Percentiles rank a stretch among this genome's conserved stretches.
Evolutionary conservation across 352 stramenopile genomes (phyloP).

Genomic region (Pythium brassicae): DNA sequence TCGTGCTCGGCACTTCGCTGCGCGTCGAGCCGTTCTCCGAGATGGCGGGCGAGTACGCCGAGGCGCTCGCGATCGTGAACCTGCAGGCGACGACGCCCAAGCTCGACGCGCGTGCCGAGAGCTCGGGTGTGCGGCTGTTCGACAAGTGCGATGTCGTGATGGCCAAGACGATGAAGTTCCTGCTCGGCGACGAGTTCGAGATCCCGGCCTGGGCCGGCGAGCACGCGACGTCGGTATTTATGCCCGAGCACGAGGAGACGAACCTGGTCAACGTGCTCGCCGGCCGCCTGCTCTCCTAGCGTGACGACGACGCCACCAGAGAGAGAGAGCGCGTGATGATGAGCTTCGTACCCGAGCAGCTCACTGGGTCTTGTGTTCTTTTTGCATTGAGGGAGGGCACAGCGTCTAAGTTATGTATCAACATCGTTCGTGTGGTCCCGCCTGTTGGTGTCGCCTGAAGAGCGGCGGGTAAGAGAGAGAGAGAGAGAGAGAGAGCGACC

Average conservation of each 20-base stretch:
- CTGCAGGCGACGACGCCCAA: slow-evolving; percentile 66
- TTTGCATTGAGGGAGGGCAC: too few species aligned
- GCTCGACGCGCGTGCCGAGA: slow-evolving; percentile 61
- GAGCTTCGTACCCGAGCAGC: too few species aligned
- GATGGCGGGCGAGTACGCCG: slow-evolving; percentile 75
- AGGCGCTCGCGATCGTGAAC: slow-evolving; percentile 74
- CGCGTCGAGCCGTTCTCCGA: slow-evolving; percentile 76
- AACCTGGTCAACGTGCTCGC: slow-evolving; percentile 78
- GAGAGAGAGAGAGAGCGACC: too few species aligned
- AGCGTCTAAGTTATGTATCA: too few species aligned
- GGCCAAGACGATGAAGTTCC: slow-evolving; percentile 65
- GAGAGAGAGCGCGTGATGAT: too few species aligned
- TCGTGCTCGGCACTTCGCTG: slow-evolving; percentile 75
- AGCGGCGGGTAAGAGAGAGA: too few species aligned
- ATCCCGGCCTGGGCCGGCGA: slow-evolving; percentile 57
- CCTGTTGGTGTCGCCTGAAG: too few species aligned
- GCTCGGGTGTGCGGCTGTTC: slow-evolving; percentile 64
- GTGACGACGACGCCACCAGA: too few species aligned
- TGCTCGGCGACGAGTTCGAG: slow-evolving; percentile 51
- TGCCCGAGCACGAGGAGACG: slow-evolving; percentile 65
- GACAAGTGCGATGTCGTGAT: slow-evolving; percentile 76
- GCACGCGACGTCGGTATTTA: slow-evolving; percentile 57
- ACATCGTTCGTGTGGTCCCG: too few species aligned
- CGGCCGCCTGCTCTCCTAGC: slow-evolving; percentile 39
- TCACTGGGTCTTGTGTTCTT: too few species aligned